Evolutionary conservation across 2,329 filamentous ascomycete genomes (phyloP).

Genomic region (Remersonia thermophila): DNA sequence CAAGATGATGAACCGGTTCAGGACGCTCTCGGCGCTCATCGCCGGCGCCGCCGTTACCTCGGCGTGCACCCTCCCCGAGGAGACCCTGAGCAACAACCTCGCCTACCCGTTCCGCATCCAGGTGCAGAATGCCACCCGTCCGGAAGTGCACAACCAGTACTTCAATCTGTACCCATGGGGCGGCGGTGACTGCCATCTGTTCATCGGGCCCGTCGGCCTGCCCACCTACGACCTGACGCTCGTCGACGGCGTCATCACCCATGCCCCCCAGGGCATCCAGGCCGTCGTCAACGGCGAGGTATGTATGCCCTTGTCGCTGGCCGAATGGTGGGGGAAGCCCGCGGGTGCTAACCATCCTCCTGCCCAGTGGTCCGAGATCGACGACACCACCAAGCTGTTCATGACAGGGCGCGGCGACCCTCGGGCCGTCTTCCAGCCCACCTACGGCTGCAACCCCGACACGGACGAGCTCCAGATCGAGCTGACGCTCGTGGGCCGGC

Average conservation of each 20-base stretch:
- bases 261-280: conserved; percentile 10
- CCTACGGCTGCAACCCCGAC: conserved; percentile 23
- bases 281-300: conserved; percentile 18
- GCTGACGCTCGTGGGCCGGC: conserved; percentile 17
- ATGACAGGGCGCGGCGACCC: conserved; percentile 21
- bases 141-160: conserved; percentile 25
- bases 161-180: conserved; percentile 26
- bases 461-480: conserved; percentile 21
- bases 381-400: conserved; percentile 19
- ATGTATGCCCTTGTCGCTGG: background rate
- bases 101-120: conserved; percentile 24
- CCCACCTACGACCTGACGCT: conserved; percentile 21
- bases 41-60: conserved; percentile 16
- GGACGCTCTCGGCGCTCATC: conserved; percentile 10
- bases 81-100: conserved; percentile 22
- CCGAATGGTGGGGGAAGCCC: background rate
- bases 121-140: conserved; percentile 26
- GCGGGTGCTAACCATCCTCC: background rate
- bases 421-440: conserved; percentile 21
- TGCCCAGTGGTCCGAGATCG: conserved; percentile 15
- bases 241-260: conserved; percentile 16
- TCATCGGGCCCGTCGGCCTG: conserved; percentile 22
- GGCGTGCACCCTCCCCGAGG: conserved; percentile 22
- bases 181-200: conserved; percentile 29
- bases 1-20: conserved; percentile 11